A percentile compares a stretch with the other conserved stretches of the same genome.
Evolutionary conservation across 306 rosid genomes (phyloP).

Genomic region (Quercus robur): DNA sequence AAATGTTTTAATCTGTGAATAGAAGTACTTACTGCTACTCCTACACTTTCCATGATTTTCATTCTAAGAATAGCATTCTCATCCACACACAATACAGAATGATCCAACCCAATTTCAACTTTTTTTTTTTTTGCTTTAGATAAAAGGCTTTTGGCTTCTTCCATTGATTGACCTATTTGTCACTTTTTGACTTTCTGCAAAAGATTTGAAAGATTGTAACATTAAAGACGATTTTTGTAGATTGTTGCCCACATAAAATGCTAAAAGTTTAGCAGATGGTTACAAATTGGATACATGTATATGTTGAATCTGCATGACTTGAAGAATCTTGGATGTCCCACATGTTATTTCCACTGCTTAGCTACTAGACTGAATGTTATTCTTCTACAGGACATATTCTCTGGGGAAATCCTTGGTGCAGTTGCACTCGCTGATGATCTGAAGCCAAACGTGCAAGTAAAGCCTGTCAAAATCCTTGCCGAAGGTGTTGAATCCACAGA

Average conservation of each 20-base stretch:
- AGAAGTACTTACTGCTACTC: background rate
- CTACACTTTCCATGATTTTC: background rate
- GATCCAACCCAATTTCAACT: background rate
- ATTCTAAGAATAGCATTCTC: background rate
- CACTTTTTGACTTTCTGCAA: background rate
- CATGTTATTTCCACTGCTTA: too few relatives aligned
- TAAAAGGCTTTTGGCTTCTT: background rate
- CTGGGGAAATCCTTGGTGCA: slow-evolving; percentile 77
- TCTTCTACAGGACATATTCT: slow-evolving; percentile 64
- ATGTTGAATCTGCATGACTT: too few relatives aligned
- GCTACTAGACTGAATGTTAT: background rate
- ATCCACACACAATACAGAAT: background rate
- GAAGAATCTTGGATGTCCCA: too few relatives aligned
- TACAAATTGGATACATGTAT: background rate
- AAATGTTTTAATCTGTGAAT: slow-evolving; percentile 14
- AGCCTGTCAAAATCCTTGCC: slow-evolving; percentile 50
- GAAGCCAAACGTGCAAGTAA: slow-evolving; percentile 32
- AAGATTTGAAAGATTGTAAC: too few relatives aligned
- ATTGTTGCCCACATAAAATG: background rate
- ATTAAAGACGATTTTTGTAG: too few relatives aligned
- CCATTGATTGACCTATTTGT: background rate
- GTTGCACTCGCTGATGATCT: slow-evolving; percentile 43
- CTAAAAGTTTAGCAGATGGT: background rate
- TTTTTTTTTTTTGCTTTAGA: background rate
- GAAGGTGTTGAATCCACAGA: slow-evolving; percentile 54